Evolutionary conservation across 23 red algal species (phyloP), one percentile per base, ranked within the genome.

Genomic region (Pyropia haitanensis): DNA sequence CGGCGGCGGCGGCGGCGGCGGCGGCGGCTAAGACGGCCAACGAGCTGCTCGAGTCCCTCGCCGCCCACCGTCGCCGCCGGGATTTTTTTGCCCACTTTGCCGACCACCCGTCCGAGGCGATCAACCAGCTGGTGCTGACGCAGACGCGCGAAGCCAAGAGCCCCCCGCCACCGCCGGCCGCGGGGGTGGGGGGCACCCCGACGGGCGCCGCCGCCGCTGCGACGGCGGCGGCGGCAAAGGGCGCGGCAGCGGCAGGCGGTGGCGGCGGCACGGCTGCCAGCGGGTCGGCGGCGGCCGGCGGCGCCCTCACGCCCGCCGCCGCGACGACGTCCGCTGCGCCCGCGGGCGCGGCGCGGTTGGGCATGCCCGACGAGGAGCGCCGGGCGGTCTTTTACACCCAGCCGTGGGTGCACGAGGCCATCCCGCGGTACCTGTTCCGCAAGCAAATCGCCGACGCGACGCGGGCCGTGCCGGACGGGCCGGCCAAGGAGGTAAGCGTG

Each of bases 321-420:
- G 39, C 39, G 4, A 12, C 39, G 39, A 46, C 39, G 10, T 3
- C 39, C 10, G 10, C 39, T 3, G 39, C 39, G 39, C 39, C 39
- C 39, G 39, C 39, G 0, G 39, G 39, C 8, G 39, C 39, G 39
- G 39, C 39, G 39, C 39, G 39, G 39, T 83, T 75, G 7, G 90
- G 90, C 18, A 87, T 78, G 58, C 81, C 82, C 9, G 90, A 95
- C 21, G 90, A 95, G 56, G 90, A 95, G 77, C 75, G 81, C 14
- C 72, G 78, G 27, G 75, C 90, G 44, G 69, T 58, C 17, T 85
- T 95, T 52, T 95, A 95, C 29, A 68, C 81, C 62, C 80, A 95
- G 64, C 90, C 88, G 18, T 95, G 90, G 90, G 81, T 95, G 28
- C 82, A 82, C 71, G 90, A 95, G 33, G 90, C 90, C 2, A 76